Conservation (phyloP, 495 filamentous ascomycete species). For the Pyronema domesticum region DNA sequence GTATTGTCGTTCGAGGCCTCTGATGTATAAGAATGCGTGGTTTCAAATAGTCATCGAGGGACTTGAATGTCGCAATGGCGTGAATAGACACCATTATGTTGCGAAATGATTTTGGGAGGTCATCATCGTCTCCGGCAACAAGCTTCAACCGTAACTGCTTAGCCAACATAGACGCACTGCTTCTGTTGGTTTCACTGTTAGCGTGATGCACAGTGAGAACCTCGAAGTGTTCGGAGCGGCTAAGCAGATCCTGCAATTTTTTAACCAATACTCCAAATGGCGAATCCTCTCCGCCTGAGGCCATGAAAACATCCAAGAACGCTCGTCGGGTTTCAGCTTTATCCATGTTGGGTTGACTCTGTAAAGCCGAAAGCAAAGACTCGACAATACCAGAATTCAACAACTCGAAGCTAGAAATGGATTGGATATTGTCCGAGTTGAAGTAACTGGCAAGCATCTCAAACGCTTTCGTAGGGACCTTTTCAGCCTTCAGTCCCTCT, state of each 20-base stretch:
- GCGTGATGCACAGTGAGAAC: constrained; percentile 78
- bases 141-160: constrained; percentile 87
- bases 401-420: constrained; percentile 91
- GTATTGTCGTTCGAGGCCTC: constrained; percentile 40
- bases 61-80: constrained; percentile 95
- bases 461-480: constrained; percentile 34
- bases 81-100: constrained; percentile 98
- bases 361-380: constrained; percentile 65
- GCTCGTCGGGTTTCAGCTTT: constrained; percentile 41
- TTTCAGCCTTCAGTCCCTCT: constrained; percentile 15
- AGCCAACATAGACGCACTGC: constrained; percentile 87
- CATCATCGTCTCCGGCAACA: constrained; percentile 73
- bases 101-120: constrained; percentile 66
- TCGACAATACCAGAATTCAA: constrained; percentile 77
- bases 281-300: constrained; percentile 33
- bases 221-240: constrained; percentile 93
- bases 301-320: constrained; percentile 93
- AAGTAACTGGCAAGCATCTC: constrained; percentile 68
- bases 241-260: constrained; percentile 89
- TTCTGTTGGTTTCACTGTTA: constrained; percentile 80
- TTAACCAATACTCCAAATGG: constrained; percentile 82
- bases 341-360: constrained; percentile 32
- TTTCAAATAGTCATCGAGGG: constrained; percentile 86
- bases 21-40: constrained; percentile 76
- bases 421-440: constrained; percentile 68